Evolutionary conservation across 305 asterid genomes (phyloP).

Genomic region (Plantago coronopus): DNA sequence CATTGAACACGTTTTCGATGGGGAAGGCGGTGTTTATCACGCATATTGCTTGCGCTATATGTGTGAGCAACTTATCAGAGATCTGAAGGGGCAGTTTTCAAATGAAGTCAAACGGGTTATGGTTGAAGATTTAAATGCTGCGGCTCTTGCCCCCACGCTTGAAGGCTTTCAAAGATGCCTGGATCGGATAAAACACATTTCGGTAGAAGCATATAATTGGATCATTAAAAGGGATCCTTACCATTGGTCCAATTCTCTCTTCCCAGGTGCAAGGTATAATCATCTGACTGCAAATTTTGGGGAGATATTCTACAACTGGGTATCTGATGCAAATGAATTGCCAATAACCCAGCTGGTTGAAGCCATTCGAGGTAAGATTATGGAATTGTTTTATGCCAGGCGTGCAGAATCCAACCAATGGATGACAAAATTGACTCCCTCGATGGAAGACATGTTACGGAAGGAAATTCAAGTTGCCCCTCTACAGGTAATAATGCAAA

Average conservation of each 20-base stretch:
- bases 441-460: constrained; percentile 69
- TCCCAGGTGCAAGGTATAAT: constrained; percentile 81
- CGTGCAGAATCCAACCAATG: constrained; percentile 57
- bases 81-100: constrained; percentile 72
- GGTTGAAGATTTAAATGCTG: constrained; percentile 63
- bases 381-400: constrained; percentile 59
- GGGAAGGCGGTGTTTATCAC: constrained; percentile 63
- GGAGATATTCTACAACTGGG: constrained; percentile 82
- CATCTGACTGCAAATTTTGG: constrained; percentile 78
- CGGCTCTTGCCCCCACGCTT: constrained; percentile 66
- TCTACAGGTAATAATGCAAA: constrained; percentile 40
- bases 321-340: constrained; percentile 79
- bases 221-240: constrained; percentile 78
- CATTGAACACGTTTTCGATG: constrained; percentile 62
- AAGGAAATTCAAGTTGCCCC: constrained; percentile 54
- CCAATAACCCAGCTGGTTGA: constrained; percentile 97
- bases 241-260: constrained; percentile 85
- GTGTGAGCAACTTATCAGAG: constrained; percentile 80
- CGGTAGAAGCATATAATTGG: constrained; percentile 82
- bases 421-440: constrained; percentile 71
- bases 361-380: constrained; percentile 63
- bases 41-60: constrained; percentile 73
- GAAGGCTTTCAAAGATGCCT: constrained; percentile 66
- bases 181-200: constrained; percentile 75
- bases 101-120: constrained; percentile 79